These are phyloP conservation scores for Russula vinacea DNA, from an alignment of 768 basidiomycete species.

Conservation along the genomic window DNA sequence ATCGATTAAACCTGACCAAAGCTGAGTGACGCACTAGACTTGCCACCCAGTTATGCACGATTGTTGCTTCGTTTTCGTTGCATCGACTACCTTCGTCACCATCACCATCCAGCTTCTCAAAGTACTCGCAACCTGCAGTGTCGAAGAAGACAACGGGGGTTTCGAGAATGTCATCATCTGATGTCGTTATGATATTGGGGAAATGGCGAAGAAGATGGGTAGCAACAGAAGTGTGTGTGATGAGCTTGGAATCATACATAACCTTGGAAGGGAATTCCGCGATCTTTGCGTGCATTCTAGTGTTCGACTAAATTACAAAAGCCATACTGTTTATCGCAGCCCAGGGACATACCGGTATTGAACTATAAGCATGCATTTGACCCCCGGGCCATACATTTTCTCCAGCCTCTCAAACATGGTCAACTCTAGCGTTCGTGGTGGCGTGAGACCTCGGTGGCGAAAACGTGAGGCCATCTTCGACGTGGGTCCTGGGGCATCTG, in stretches of 20 bases:
- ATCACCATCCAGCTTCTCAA: slow-evolving; percentile 73
- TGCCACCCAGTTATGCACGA: slow-evolving; percentile 81
- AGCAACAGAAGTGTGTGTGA: slow-evolving; percentile 68
- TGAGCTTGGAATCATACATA: slow-evolving; percentile 70
- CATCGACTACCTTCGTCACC: slow-evolving; percentile 86
- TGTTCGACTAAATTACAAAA: not conserved
- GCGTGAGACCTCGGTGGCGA: slow-evolving; percentile 39
- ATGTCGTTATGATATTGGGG: slow-evolving; percentile 47
- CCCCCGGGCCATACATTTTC: slow-evolving; percentile 73
- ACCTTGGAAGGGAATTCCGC: slow-evolving; percentile 82
- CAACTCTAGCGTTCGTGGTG: slow-evolving; percentile 73
- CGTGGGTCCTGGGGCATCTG: not conserved
- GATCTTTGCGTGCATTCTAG: slow-evolving; percentile 84
- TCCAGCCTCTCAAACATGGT: slow-evolving; percentile 94
- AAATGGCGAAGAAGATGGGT: slow-evolving; percentile 70
- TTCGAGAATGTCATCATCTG: slow-evolving; percentile 68
- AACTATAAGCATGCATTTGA: slow-evolving; percentile 84
- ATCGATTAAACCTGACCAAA: not conserved
- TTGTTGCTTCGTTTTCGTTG: slow-evolving; percentile 91
- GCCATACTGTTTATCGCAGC: not conserved
- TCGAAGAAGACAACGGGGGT: slow-evolving; percentile 91
- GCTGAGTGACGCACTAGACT: slow-evolving; percentile 54
- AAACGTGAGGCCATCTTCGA: not conserved
- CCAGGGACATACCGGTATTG: slow-evolving; percentile 72
- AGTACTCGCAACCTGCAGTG: slow-evolving; percentile 91